These are phyloP conservation scores for Penicillium manginii DNA, from an alignment of 495 filamentous ascomycete genomes.

Conservation along the genomic window DNA sequence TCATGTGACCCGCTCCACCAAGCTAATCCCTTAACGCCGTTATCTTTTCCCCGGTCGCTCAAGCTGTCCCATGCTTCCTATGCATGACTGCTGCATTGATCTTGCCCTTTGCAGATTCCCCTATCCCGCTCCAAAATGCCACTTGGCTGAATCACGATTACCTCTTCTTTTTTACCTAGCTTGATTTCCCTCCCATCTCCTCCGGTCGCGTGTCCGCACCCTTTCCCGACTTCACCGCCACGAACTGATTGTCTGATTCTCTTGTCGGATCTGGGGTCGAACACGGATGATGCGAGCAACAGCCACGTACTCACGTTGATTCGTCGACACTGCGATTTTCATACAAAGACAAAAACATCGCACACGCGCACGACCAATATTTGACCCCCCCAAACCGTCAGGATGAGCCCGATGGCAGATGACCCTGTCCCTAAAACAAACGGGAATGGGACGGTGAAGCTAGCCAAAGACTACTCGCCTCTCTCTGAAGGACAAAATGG, in stretches of 20 bases:
- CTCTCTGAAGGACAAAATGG: not conserved
- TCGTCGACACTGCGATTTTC: not conserved
- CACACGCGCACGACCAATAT: not conserved
- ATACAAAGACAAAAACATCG: no score
- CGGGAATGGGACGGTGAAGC: slow-evolving; percentile 11
- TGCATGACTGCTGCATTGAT: slow-evolving; percentile 3
- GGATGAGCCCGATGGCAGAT: slow-evolving; percentile 18
- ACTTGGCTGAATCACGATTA: slow-evolving; percentile 2
- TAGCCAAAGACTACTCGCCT: not conserved
- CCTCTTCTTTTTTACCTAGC: not conserved
- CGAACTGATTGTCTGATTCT: slow-evolving; percentile 7
- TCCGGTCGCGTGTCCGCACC: not conserved
- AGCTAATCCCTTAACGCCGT: slow-evolving; percentile 20
- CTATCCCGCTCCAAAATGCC: not conserved
- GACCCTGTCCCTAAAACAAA: slow-evolving; percentile 7
- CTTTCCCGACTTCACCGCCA: not conserved
- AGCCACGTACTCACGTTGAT: not conserved
- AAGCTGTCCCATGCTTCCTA: slow-evolving; percentile 6
- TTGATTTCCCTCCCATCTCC: not conserved
- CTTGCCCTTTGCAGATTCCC: not conserved
- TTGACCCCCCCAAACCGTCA: not conserved
- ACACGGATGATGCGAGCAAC: slow-evolving; percentile 10
- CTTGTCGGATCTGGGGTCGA: not conserved
- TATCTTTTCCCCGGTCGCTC: slow-evolving; percentile 23
- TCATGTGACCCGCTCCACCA: slow-evolving; percentile 16